Evolutionary conservation across 495 filamentous ascomycete genomes (phyloP).

Genomic region (Chaetomium fimeti): DNA sequence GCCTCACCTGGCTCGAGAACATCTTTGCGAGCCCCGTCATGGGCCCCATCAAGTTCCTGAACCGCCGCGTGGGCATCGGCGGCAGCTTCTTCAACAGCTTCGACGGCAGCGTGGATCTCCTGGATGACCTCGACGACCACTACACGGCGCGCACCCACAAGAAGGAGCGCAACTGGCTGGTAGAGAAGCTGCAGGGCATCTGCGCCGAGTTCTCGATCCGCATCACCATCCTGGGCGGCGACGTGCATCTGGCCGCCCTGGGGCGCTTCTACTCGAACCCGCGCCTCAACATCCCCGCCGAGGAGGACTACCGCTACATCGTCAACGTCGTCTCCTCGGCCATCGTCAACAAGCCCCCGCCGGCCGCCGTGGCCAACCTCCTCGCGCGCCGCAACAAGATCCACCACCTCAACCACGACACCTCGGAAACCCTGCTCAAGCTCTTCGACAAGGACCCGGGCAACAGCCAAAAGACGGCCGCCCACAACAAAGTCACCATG

Average conservation of each 20-base stretch:
- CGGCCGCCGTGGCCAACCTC: slow-evolving; percentile 81
- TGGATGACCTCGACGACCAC: slow-evolving; percentile 94
- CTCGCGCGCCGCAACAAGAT: slow-evolving; percentile 85
- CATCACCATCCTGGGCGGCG: slow-evolving; percentile 83
- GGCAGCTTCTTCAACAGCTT: slow-evolving; percentile 89
- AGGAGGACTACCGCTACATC: slow-evolving; percentile 92
- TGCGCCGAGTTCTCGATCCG: slow-evolving; percentile 70
- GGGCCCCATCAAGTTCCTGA: slow-evolving; percentile 80
- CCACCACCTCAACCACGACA: slow-evolving; percentile 80
- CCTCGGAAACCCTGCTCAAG: slow-evolving; percentile 84
- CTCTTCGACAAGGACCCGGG: slow-evolving; percentile 85
- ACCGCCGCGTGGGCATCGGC: slow-evolving; percentile 83
- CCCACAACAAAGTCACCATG: slow-evolving; percentile 82
- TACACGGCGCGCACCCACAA: slow-evolving; percentile 93
- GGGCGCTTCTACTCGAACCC: slow-evolving; percentile 94
- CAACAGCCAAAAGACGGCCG: slow-evolving; percentile 60
- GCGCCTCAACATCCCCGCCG: slow-evolving; percentile 70
- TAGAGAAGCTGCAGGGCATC: slow-evolving; percentile 72
- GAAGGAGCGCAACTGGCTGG: slow-evolving; percentile 70
- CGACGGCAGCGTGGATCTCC: slow-evolving; percentile 82
- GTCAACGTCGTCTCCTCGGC: slow-evolving; percentile 84
- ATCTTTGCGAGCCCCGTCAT: slow-evolving; percentile 81
- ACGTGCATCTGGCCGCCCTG: slow-evolving; percentile 89
- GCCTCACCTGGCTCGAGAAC: slow-evolving; percentile 89
- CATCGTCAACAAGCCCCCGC: slow-evolving; percentile 91